Evolutionary conservation across 768 basidiomycete species (phyloP), one percentile per base, ranked within the genome.

Genomic region (Trametes gibbosa): DNA sequence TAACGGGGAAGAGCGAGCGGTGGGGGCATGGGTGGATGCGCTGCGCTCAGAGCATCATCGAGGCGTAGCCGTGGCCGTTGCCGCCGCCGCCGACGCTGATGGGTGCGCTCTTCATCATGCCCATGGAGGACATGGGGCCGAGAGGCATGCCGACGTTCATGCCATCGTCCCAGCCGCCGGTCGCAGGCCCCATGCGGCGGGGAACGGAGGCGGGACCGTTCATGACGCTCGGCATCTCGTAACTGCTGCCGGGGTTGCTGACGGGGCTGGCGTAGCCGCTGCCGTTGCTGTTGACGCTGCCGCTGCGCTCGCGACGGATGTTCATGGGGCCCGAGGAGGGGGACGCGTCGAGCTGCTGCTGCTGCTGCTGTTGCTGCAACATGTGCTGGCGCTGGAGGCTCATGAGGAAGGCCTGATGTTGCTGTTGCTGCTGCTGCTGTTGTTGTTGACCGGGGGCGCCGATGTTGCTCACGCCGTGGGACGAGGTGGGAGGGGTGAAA

Each of bases 401-500:
- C 43, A 63, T 50, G 45, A 60, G 29, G 53, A 58, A 58, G 56
- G 65, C 63, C 43, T 57, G 39, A 29, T 59, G 16, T 50, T 64
- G 64, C 42, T 76, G 73, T 24, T 43, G 50, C 41, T 58, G 16
- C 50, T 64, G 64, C 45, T 76, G 73, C 46, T 47, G 50, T 35
- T 58, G 16, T 50, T 64, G 64, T 40, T 75, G 73, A 48, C 71
- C 69, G 35, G 65, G 53, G 56, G 67, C 60, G 39, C 61, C 53
- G 50, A 62, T 51, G 51, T 59, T 29, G 35, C 51, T 73, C 68
- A 35, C 35, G 40, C 72, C 72, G 60, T 79, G 79, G 21, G 76
- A 69, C 12, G 70, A 67, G 7, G 75, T 71, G 21, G 81, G 76
- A 37, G 80, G 77, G 3, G 79, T 78, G 63, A 79, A 74, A 52